Percentiles rank a stretch among this genome's conserved stretches.
Conservation (phyloP, 805 yeast genomes). For the Kodamaea kaohsiungensis region DNA sequence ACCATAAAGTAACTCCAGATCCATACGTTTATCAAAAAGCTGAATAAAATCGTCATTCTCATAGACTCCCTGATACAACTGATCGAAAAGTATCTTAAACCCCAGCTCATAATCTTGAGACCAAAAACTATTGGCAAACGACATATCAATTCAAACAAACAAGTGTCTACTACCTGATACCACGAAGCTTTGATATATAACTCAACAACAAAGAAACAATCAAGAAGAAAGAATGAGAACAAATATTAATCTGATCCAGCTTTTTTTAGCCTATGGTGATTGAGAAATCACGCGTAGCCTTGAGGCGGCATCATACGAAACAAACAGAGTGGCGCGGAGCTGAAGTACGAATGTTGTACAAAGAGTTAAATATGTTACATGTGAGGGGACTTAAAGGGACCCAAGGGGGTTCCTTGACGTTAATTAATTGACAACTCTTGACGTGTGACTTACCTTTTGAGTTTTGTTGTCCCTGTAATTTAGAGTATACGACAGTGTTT, state of each 20-base stretch:
- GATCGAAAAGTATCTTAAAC: constrained; percentile 49
- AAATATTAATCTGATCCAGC: neutral
- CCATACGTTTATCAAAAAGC: constrained; percentile 69
- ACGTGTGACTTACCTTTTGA: too few species aligned
- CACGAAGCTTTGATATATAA: neutral
- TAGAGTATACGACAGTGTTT: too few species aligned
- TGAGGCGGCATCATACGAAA: neutral
- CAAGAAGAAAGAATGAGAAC: neutral
- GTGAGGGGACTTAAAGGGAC: neutral
- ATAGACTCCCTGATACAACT: constrained; percentile 59
- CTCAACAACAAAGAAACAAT: neutral
- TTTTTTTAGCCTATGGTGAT: neutral
- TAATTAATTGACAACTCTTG: too few species aligned
- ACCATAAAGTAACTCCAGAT: constrained; percentile 69
- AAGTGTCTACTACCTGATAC: neutral
- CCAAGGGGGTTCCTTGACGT: too few species aligned
- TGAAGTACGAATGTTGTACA: neutral
- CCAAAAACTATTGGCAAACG: constrained; percentile 81
- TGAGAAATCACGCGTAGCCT: neutral
- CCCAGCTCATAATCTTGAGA: constrained; percentile 63
- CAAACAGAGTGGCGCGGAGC: neutral
- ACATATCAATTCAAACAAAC: constrained; percentile 27
- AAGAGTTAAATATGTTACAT: neutral
- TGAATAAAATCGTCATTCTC: constrained; percentile 72
- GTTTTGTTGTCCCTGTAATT: too few species aligned